Base-by-base conservation (phyloP, 768 basidiomycete species). In the Macrolepiota fuliginosa region DNA sequence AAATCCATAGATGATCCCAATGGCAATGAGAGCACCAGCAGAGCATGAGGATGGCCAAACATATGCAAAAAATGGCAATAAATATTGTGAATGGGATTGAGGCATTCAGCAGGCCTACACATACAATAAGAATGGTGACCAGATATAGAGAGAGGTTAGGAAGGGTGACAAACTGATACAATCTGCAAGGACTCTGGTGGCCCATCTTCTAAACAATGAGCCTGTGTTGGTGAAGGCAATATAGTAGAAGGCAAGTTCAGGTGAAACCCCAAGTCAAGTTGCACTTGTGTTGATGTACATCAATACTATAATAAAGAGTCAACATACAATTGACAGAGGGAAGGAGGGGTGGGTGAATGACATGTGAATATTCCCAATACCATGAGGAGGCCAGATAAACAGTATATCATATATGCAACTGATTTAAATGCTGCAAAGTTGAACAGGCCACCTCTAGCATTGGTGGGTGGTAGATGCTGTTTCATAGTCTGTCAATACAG, bases 331-430 rank as follows among this genome's bases (percentile, higher is more conserved):
- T 29, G 7, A 54, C 24, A 5, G 15, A 13, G 15, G 0, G 15
- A 36, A 17, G 22, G 36, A 49, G 22, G 19, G 29, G 65, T 2
- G 61, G n/a, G 63, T 70, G n/a, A n/a, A 75, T 54, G 49, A 82
- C 88, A 73, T 0, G 88, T 89, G 67, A 90, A 92, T 10, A 92
- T 70, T 4, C 90, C 90, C 12, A 92, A 79, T 71, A 88, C 91
- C 11, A 71, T 74, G 22, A 83, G 67, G 59, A 85, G 80, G 0
- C 81, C 80, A 0, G 88, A 84, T 2, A 79, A 12, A 49, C 85
- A 86, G 67, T 87, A 92, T 0, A 85, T 56, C 0, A 81, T 70
- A 69, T 82, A 94, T 1, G 82, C 74, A 0, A 77, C 71, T 0
- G 77, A 79, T 66, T 76, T 81, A 73, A 86, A 87, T 12, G 82